Conservation (phyloP, 2,329 filamentous ascomycete species). For the Trichoderma simmonsii region DNA sequence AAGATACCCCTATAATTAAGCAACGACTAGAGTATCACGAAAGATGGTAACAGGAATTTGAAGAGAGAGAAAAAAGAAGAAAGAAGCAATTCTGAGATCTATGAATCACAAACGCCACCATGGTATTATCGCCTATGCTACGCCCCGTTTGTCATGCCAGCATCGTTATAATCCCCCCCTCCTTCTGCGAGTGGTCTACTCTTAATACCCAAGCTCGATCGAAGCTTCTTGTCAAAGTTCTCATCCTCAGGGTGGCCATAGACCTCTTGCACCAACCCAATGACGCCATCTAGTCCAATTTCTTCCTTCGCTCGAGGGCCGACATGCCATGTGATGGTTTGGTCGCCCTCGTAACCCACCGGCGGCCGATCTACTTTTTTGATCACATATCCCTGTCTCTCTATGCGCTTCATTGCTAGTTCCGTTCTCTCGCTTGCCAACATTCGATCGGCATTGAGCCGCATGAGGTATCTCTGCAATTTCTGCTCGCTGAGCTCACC, state of each 20-base stretch:
- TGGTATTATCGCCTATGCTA: background rate
- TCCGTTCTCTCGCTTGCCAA: conserved; percentile 76
- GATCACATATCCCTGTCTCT: conserved; percentile 79
- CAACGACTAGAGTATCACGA: background rate
- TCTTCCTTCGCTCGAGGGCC: conserved; percentile 84
- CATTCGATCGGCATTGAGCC: conserved; percentile 72
- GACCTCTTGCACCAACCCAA: conserved; percentile 62
- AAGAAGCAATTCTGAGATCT: background rate
- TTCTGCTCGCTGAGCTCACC: conserved; percentile 73
- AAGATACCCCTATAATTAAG: conserved; percentile 6
- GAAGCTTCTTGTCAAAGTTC: conserved; percentile 58
- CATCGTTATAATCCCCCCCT: conserved; percentile 24
- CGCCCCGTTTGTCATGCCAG: conserved; percentile 18
- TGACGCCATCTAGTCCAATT: conserved; percentile 72
- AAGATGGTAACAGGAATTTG: background rate
- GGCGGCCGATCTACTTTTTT: conserved; percentile 63
- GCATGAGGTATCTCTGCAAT: conserved; percentile 69
- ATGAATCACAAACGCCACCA: background rate
- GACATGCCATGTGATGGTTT: conserved; percentile 75
- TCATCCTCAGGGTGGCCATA: conserved; percentile 51
- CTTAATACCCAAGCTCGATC: conserved; percentile 58
- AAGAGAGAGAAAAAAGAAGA: background rate
- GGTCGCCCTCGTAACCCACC: conserved; percentile 60
- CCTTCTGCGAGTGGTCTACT: conserved; percentile 26
- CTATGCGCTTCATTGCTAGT: conserved; percentile 68